These are phyloP conservation scores for Crithidia expoeki DNA, from an alignment of 208 protist genomes.

Conservation along the genomic window DNA sequence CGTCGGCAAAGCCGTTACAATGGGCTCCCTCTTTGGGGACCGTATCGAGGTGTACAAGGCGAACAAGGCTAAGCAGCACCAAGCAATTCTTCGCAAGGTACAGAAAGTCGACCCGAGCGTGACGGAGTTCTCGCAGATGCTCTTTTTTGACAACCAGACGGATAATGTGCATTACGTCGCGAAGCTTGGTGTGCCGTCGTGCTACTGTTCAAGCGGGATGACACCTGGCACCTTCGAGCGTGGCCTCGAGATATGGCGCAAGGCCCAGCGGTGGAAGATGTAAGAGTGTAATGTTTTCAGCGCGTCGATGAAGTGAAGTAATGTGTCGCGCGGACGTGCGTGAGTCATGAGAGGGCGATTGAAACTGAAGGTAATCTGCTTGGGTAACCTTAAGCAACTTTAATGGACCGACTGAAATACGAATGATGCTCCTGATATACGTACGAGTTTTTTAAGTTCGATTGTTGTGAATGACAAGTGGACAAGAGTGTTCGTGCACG, in stretches of 20 bases:
- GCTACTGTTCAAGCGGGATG: conserved; percentile 83
- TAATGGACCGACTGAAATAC: too few species aligned
- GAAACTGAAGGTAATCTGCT: too few species aligned
- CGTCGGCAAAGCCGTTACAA: conserved; percentile 44
- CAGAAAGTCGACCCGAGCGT: conserved; percentile 43
- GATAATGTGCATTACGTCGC: conserved; percentile 83
- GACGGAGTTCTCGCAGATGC: conserved; percentile 73
- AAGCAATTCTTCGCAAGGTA: conserved; percentile 54
- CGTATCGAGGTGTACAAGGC: conserved; percentile 80
- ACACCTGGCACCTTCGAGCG: conserved; percentile 64
- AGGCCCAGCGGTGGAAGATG: conserved; percentile 26
- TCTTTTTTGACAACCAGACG: conserved; percentile 93
- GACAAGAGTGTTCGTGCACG: too few species aligned
- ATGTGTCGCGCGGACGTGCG: neutral
- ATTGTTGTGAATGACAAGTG: too few species aligned
- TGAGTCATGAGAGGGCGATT: too few species aligned
- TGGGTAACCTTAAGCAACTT: too few species aligned
- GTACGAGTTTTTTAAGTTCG: too few species aligned
- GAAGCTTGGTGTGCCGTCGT: conserved; percentile 72
- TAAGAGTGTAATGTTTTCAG: too few species aligned
- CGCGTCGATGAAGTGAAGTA: neutral
- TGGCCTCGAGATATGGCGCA: conserved; percentile 68
- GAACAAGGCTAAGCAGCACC: conserved; percentile 74
- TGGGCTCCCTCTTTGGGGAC: conserved; percentile 75
- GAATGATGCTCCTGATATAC: too few species aligned